Percentiles rank a stretch among this genome's conserved stretches.
Evolutionary conservation across 495 filamentous ascomycete genomes (phyloP).

Genomic region (Penicillium nucicola): DNA sequence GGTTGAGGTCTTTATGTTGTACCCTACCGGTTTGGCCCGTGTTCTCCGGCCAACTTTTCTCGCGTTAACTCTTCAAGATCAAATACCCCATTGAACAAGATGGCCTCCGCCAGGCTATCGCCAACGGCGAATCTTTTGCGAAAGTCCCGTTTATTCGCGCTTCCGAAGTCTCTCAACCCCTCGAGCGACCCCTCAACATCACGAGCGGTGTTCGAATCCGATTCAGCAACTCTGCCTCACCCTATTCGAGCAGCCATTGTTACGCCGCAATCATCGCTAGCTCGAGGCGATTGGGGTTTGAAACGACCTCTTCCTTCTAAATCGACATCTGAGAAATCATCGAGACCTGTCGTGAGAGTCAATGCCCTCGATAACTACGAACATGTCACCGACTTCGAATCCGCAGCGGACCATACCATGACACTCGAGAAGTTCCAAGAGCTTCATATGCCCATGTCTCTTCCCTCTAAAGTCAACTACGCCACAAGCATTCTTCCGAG

Average conservation of each 20-base stretch:
- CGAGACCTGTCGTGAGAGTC: slow-evolving; percentile 68
- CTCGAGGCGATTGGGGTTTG: slow-evolving; percentile 87
- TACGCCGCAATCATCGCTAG: slow-evolving; percentile 70
- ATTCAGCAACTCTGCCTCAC: slow-evolving; percentile 69
- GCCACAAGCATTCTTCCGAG: slow-evolving; percentile 28
- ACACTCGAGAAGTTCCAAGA: slow-evolving; percentile 88
- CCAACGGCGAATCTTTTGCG: slow-evolving; percentile 64
- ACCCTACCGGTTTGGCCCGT: slow-evolving; percentile 20
- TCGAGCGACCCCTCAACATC: slow-evolving; percentile 41
- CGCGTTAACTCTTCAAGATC: slow-evolving; percentile 18
- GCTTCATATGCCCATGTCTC: slow-evolving; percentile 62
- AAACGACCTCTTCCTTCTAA: slow-evolving; percentile 79
- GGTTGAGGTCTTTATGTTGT: slow-evolving; percentile 8
- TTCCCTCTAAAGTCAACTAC: slow-evolving; percentile 34
- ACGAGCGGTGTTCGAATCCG: slow-evolving; percentile 45
- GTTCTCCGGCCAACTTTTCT: slow-evolving; percentile 37
- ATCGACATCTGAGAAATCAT: slow-evolving; percentile 64
- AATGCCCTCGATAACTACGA: slow-evolving; percentile 78
- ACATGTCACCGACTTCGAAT: slow-evolving; percentile 87
- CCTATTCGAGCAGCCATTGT: slow-evolving; percentile 85
- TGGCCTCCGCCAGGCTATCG: slow-evolving; percentile 50
- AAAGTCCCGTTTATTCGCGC: slow-evolving; percentile 62
- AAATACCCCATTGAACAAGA: slow-evolving; percentile 31
- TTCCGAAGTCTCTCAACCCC: slow-evolving; percentile 53
- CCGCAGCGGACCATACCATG: slow-evolving; percentile 75